Base-by-base conservation (phyloP, 2,329 filamentous ascomycete species). In the Paraphaeosphaeria sporulosa region DNA sequence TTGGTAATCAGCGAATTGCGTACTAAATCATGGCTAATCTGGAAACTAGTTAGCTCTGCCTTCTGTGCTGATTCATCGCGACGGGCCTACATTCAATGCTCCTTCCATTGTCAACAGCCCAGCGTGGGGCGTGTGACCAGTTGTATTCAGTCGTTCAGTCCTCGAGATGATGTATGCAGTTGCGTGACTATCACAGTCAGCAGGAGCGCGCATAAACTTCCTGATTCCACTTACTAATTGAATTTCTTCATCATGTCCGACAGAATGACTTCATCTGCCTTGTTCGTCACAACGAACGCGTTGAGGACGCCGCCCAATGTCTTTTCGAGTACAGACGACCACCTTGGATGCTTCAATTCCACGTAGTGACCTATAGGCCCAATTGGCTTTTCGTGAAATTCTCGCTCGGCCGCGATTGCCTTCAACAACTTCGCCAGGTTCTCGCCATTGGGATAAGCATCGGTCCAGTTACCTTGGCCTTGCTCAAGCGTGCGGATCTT, bases 301-400 rank as follows among this genome's bases (percentile, higher is more conserved):
- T 88, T 90, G 34, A 98, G 80, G 0, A 81, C 83, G 3, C 77
- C 78, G n/a, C 92, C 92, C 48, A 97, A 84, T 1, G 86, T 86
- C 63, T 86, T 90, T 74, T 99, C 95, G 15, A 99, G 77, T 46
- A 96, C 88, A 0, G 87, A 85, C 1, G 90, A 90, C 95, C 95
- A 99, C 68, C 92, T 85, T 0, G 92, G 90, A 66, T 94, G 89
- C 38, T 88, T 80, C 25, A 99, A 81, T 65, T 88, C 89, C 54
- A 99, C 84, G 70, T 95, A 86, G 25, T 88, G 82, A 32, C 94
- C 95, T 15, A 98, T 82, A 0, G 95, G 95, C 0, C 95, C 95
- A 36, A 98, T 82, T 2, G 95, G 95, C 63, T 85, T 89, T 46
- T 86, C 81, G 25, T 82, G 80, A 72, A 96, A 98, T 0, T 88